These are phyloP conservation scores for Saitozyma podzolica DNA, from an alignment of 768 basidiomycete species.

Conservation along the genomic window DNA sequence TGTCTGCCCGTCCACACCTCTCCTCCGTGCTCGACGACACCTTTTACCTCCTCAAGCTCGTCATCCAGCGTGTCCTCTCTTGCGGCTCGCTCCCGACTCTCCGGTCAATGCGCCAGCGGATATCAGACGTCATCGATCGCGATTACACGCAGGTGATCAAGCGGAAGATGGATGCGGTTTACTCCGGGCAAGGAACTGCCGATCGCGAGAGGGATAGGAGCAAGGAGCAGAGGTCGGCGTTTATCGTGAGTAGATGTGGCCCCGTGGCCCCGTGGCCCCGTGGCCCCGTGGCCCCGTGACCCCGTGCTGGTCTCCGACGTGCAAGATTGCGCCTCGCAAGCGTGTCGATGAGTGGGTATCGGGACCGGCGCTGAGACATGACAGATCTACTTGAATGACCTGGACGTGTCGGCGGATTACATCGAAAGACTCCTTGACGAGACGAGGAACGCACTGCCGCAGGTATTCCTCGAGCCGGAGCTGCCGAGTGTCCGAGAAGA, in stretches of 20 bases:
- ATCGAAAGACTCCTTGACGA: constrained; percentile 70
- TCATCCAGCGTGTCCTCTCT: constrained; percentile 73
- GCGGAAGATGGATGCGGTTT: constrained; percentile 84
- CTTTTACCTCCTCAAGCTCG: constrained; percentile 90
- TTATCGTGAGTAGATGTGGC: constrained; percentile 66
- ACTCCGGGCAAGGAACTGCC: constrained; percentile 55
- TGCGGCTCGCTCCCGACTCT: constrained; percentile 69
- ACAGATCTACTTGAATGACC: constrained; percentile 85
- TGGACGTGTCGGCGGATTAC: constrained; percentile 88
- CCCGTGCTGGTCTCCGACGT: not conserved
- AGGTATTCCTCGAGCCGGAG: constrained; percentile 68
- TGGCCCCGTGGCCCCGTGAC: not conserved
- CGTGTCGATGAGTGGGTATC: not conserved
- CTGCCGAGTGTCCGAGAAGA: constrained; percentile 58
- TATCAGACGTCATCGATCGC: constrained; percentile 74
- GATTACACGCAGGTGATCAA: constrained; percentile 80
- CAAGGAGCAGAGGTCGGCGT: constrained; percentile 72
- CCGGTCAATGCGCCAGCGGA: constrained; percentile 62
- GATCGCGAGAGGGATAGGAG: constrained; percentile 67
- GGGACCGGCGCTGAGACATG: not conserved
- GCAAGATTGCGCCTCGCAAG: not conserved
- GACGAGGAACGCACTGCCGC: constrained; percentile 62
- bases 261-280: no score
- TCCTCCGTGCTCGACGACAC: constrained; percentile 70
- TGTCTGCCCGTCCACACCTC: constrained; percentile 60